These are phyloP conservation scores for Isabelozyma gotoi DNA, from an alignment of 805 yeast species.

Conservation along the genomic window DNA sequence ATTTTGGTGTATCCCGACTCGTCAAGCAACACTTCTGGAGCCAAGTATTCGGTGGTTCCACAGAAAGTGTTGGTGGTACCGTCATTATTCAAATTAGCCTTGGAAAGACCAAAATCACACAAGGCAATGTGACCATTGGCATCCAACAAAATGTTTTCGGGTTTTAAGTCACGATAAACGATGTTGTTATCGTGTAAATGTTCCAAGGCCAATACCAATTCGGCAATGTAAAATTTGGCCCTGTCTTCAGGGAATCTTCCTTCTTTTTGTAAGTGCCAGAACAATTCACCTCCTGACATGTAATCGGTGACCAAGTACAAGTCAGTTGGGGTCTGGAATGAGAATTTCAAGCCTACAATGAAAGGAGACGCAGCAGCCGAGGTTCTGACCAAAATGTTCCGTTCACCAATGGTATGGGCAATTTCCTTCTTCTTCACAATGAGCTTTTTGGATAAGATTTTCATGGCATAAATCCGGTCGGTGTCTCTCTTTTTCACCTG, in stretches of 20 bases:
- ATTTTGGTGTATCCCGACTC: constrained; percentile 96
- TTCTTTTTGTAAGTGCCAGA: constrained; percentile 96
- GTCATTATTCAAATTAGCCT: constrained; percentile 82
- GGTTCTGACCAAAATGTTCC: constrained; percentile 91
- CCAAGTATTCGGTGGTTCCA: constrained; percentile 97
- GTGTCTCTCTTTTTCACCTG: constrained; percentile 93
- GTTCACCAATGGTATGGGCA: constrained; percentile 97
- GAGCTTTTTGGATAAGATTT: constrained; percentile 88
- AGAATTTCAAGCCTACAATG: constrained; percentile 92
- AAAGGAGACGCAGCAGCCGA: constrained; percentile 88
- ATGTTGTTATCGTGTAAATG: constrained; percentile 94
- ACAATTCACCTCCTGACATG: constrained; percentile 97
- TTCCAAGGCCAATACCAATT: constrained; percentile 87
- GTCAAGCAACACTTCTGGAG: constrained; percentile 93
- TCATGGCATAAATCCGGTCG: constrained; percentile 93
- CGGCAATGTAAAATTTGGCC: constrained; percentile 97
- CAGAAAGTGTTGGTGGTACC: constrained; percentile 96
- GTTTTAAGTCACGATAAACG: constrained; percentile 95
- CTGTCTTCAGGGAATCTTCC: constrained; percentile 91
- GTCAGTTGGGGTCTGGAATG: constrained; percentile 94
- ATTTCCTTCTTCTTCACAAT: constrained; percentile 96
- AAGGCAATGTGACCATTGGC: constrained; percentile 97
- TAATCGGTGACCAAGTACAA: constrained; percentile 92
- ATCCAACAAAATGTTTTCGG: constrained; percentile 92
- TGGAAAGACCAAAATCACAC: constrained; percentile 95